Evolutionary conservation across 1,139 yeast genomes (phyloP).

Genomic region (Candida glucosophila): DNA sequence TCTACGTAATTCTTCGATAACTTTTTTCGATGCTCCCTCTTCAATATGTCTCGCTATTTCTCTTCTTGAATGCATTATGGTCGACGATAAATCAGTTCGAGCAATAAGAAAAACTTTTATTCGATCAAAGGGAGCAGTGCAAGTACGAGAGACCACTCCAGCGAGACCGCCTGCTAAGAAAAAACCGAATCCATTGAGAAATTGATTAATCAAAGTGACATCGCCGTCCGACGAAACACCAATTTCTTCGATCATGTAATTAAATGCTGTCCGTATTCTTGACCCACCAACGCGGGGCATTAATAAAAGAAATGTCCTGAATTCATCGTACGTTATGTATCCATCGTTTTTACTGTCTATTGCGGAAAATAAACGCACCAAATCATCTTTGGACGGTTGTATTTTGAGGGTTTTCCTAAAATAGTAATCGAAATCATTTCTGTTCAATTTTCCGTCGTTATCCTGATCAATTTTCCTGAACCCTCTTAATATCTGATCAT

Average conservation of each 20-base stretch:
- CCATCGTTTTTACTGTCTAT: constrained; percentile 60
- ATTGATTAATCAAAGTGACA: constrained; percentile 71
- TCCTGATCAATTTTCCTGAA: constrained; percentile 66
- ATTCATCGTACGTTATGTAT: constrained; percentile 73
- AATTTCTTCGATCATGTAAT: constrained; percentile 68
- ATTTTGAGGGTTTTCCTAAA: constrained; percentile 45
- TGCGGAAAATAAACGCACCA: constrained; percentile 51
- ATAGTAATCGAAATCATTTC: constrained; percentile 60
- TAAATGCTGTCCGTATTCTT: constrained; percentile 71
- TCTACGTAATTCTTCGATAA: constrained; percentile 27
- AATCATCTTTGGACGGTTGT: constrained; percentile 44
- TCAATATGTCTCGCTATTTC: constrained; percentile 38
- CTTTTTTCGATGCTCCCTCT: constrained; percentile 26
- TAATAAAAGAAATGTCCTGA: constrained; percentile 71
- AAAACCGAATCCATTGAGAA: constrained; percentile 78
- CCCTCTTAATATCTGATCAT: constrained; percentile 61
- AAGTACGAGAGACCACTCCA: constrained; percentile 94
- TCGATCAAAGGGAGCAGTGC: constrained; percentile 96
- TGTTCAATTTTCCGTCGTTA: constrained; percentile 63
- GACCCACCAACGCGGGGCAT: constrained; percentile 72
- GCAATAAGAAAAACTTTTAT: constrained; percentile 91
- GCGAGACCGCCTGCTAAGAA: constrained; percentile 92
- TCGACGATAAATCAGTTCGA: constrained; percentile 71
- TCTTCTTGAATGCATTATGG: constrained; percentile 50
- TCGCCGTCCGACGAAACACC: constrained; percentile 89